Evolutionary conservation across 176 grass and related monocot genomes (phyloP).

Genomic region (Puccinellia tenuiflora): DNA sequence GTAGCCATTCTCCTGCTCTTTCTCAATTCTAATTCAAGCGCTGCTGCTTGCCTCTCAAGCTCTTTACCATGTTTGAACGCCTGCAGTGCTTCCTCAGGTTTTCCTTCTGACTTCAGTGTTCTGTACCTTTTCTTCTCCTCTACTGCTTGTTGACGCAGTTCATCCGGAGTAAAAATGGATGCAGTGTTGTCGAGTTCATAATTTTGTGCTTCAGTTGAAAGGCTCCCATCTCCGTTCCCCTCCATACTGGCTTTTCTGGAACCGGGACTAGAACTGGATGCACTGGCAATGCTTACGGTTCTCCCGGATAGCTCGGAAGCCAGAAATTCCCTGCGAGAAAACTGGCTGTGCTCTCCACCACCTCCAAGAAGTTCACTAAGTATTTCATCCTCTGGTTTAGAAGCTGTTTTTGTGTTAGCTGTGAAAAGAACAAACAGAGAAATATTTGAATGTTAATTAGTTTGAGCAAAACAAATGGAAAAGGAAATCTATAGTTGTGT

Average conservation of each 20-base stretch:
- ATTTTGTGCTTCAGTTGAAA: conserved; percentile 42
- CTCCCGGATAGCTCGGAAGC: conserved; percentile 24
- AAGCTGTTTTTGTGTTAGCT: conserved; percentile 43
- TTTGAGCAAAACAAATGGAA: not conserved
- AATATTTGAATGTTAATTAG: not conserved
- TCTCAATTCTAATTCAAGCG: conserved; percentile 62
- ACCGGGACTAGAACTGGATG: conserved; percentile 32
- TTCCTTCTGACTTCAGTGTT: conserved; percentile 75
- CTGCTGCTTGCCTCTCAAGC: conserved; percentile 77
- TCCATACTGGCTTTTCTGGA: conserved; percentile 35
- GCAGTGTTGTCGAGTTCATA: conserved; percentile 36
- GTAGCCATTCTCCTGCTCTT: conserved; percentile 59
- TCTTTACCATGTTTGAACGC: conserved; percentile 93
- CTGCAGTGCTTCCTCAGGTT: conserved; percentile 75
- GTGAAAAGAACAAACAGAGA: conserved; percentile 24
- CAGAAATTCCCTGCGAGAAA: conserved; percentile 32
- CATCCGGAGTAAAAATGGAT: conserved; percentile 62
- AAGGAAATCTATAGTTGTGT: not conserved
- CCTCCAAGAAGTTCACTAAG: conserved; percentile 56
- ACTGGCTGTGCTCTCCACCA: conserved; percentile 32
- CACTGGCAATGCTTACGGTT: conserved; percentile 19
- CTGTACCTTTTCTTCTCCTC: conserved; percentile 91
- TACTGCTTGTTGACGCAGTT: conserved; percentile 75
- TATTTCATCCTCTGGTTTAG: conserved; percentile 60
- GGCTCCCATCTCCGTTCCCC: conserved; percentile 24